Evolutionary conservation across 2,329 filamentous ascomycete genomes (phyloP).

Genomic region (Pseudogymnoascus sp.): DNA sequence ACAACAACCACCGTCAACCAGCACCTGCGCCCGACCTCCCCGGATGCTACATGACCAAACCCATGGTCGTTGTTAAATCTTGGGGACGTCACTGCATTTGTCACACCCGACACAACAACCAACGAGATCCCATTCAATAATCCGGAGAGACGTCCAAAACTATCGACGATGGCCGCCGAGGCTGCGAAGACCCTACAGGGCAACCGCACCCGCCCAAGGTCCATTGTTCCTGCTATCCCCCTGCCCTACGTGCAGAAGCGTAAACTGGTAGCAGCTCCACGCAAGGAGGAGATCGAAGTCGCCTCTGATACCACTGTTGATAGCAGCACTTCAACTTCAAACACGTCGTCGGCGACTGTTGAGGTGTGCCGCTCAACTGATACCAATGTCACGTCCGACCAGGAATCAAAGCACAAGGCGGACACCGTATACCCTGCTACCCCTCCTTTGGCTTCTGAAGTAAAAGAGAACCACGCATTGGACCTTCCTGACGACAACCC

Average conservation of each 20-base stretch:
- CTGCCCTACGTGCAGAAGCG: constrained; percentile 28
- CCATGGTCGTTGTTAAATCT: constrained; percentile 30
- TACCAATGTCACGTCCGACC: neutral
- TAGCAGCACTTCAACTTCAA: constrained; percentile 3
- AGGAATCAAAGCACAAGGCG: neutral
- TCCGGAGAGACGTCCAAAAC: constrained; percentile 10
- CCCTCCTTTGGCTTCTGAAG: neutral
- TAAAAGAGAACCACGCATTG: neutral
- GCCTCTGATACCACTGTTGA: neutral
- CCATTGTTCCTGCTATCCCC: constrained; percentile 28
- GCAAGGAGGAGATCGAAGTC: constrained; percentile 21
- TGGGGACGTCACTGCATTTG: constrained; percentile 28
- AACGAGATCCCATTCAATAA: constrained; percentile 11
- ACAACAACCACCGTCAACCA: constrained; percentile 14
- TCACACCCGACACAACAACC: constrained; percentile 1
- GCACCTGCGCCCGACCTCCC: constrained; percentile 21
- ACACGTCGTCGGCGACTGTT: neutral
- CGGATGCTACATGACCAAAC: constrained; percentile 29
- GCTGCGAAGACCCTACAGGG: constrained; percentile 26
- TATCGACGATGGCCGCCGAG: constrained; percentile 24
- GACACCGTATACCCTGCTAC: neutral
- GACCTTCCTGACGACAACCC: neutral
- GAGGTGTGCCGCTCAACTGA: neutral
- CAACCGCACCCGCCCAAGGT: constrained; percentile 23
- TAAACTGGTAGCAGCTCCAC: constrained; percentile 21